Conservation (phyloP, 192 early-diverging fungal species). For the Borealophlyctis nickersoniae region DNA sequence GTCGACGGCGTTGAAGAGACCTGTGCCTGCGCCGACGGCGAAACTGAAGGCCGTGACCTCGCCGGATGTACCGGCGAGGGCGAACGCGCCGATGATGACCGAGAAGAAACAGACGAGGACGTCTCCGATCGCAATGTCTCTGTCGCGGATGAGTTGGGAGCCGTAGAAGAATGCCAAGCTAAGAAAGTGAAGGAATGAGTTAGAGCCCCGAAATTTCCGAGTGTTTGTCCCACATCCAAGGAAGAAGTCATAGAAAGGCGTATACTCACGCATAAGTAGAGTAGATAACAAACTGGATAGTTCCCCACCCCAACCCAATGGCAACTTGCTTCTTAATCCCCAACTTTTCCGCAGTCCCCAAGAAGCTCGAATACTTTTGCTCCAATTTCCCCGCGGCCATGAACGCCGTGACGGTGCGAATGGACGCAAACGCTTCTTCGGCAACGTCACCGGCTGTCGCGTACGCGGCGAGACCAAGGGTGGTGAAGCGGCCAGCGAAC, state of each 20-base stretch:
- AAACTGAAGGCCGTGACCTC: constrained; percentile 72
- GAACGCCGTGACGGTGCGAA: constrained; percentile 43
- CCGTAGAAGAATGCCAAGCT: constrained; percentile 54
- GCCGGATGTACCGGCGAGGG: constrained; percentile 67
- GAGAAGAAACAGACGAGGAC: constrained; percentile 87
- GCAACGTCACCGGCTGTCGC: constrained; percentile 40
- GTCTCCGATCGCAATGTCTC: constrained; percentile 37
- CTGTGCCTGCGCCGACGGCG: constrained; percentile 76
- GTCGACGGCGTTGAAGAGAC: constrained; percentile 79
- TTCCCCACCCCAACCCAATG: constrained; percentile 38
- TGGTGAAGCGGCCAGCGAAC: constrained; percentile 31
- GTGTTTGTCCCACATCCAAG: too few relatives aligned
- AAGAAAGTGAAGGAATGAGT: neutral
- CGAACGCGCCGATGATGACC: constrained; percentile 79
- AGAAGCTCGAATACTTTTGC: constrained; percentile 15
- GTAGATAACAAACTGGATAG: constrained; percentile 32
- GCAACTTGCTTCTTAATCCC: constrained; percentile 48
- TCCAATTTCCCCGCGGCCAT: constrained; percentile 34
- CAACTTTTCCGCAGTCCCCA: constrained; percentile 22
- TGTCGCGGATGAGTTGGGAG: constrained; percentile 40
- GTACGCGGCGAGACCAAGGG: constrained; percentile 28
- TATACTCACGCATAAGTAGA: constrained; percentile 17
- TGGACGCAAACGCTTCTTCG: constrained; percentile 40
- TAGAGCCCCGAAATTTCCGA: too few relatives aligned
- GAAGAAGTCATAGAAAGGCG: neutral